Percentiles rank a stretch among this genome's conserved stretches.
phyloP scores from a whole-genome alignment of 352 stramenopile species.

The Phytophthora tubulina region DNA sequence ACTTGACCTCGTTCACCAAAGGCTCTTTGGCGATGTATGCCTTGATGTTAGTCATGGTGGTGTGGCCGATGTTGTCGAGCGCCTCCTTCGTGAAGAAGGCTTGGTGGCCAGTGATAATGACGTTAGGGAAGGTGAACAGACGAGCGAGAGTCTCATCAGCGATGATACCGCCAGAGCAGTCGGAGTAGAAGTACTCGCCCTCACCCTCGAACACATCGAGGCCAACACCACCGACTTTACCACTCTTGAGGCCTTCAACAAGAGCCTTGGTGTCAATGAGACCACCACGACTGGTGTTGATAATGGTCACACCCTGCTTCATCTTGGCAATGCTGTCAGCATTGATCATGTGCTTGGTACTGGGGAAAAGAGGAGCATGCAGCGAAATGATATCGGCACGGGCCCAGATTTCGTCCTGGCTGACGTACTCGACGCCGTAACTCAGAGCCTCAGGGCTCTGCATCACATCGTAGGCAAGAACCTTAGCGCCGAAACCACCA shows the following conservation, averaged over 20 bases:
- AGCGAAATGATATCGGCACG: slow-evolving; percentile 90
- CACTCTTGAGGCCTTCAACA: slow-evolving; percentile 78
- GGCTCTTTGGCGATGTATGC: slow-evolving; percentile 53
- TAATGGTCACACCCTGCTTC: slow-evolving; percentile 90
- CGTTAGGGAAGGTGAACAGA: slow-evolving; percentile 85
- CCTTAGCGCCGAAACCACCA: slow-evolving; percentile 49
- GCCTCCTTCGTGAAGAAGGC: slow-evolving; percentile 87
- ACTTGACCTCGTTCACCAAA: slow-evolving; percentile 72
- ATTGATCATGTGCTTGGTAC: slow-evolving; percentile 90
- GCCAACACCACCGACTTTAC: slow-evolving; percentile 80
- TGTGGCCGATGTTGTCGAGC: slow-evolving; percentile 73
- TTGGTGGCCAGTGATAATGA: slow-evolving; percentile 84
- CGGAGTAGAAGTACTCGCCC: slow-evolving; percentile 82
- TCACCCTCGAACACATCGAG: slow-evolving; percentile 92
- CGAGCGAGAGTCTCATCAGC: slow-evolving; percentile 76
- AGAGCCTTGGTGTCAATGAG: slow-evolving; percentile 89
- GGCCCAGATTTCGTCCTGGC: slow-evolving; percentile 66
- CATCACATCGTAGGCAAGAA: slow-evolving; percentile 75
- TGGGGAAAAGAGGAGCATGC: slow-evolving; percentile 84
- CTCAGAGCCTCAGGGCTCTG: slow-evolving; percentile 58
- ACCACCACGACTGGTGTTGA: slow-evolving; percentile 93
- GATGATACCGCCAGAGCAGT: slow-evolving; percentile 74
- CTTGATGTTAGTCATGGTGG: slow-evolving; percentile 81
- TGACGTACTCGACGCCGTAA: slow-evolving; percentile 48
- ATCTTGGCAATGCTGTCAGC: slow-evolving; percentile 84